Evolutionary conservation across 441 rosid species (phyloP).

Genomic region (Populus hybrid): DNA sequence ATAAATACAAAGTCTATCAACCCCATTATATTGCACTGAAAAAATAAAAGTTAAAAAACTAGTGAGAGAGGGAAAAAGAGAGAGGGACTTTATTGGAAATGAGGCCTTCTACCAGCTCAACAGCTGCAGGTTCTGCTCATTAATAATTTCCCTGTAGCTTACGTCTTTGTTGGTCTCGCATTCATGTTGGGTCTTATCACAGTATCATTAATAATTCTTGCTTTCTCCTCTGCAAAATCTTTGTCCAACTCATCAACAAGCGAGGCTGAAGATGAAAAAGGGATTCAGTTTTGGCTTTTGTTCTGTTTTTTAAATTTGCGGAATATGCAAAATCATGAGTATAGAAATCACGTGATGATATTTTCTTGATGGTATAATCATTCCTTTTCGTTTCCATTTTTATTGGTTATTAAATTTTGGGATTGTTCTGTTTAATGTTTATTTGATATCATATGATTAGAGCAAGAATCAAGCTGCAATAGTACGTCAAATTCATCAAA

Average conservation of each 20-base stretch:
- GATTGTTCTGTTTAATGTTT: not conserved
- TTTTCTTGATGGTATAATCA: not conserved
- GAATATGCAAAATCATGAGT: not conserved
- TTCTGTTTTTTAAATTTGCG: not conserved
- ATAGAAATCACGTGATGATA: too few species aligned
- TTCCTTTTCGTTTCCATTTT: not conserved
- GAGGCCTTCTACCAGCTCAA: slow-evolving; percentile 25
- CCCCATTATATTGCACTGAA: not conserved
- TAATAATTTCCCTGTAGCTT: slow-evolving; percentile 44
- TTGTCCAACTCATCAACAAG: not conserved
- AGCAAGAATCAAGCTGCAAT: not conserved
- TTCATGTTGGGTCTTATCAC: slow-evolving; percentile 50
- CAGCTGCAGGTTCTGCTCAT: not conserved
- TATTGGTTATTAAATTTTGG: not conserved
- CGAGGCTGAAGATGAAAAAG: slow-evolving; percentile 33
- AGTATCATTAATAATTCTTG: slow-evolving; percentile 46
- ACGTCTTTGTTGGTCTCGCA: slow-evolving; percentile 47
- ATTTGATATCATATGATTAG: not conserved
- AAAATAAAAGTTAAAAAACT: not conserved
- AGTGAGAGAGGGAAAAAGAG: not conserved
- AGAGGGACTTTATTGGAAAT: not conserved
- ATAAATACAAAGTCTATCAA: not conserved
- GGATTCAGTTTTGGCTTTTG: not conserved
- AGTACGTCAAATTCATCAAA: not conserved
- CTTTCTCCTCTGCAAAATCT: slow-evolving; percentile 38